These are phyloP conservation scores for Phytophthora chlamydospora DNA, from an alignment of 352 stramenopile genomes.

Conservation along the genomic window DNA sequence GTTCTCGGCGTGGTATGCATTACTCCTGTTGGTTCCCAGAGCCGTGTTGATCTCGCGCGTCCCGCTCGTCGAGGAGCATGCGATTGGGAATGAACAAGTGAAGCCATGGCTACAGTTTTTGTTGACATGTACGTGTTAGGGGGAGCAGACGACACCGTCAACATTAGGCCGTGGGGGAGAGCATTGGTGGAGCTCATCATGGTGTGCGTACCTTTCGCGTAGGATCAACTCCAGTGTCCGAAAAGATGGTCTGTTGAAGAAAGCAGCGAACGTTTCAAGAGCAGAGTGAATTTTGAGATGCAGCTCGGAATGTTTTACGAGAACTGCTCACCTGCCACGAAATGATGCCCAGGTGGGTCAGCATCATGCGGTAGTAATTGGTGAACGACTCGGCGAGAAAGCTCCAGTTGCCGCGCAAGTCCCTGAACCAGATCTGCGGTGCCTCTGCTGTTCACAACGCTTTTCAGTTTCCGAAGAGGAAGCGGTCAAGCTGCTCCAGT, in stretches of 20 bases:
- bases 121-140: too few relatives aligned
- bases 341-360: constrained; percentile 76
- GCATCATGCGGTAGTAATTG: constrained; percentile 87
- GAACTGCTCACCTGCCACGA: constrained; percentile 64
- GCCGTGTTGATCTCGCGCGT: constrained; percentile 18
- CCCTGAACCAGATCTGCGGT: constrained; percentile 71
- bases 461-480: too few relatives aligned
- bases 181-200: not conserved
- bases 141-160: too few relatives aligned
- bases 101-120: constrained; percentile 83
- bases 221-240: constrained; percentile 61
- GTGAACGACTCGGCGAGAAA: constrained; percentile 74
- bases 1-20: not conserved
- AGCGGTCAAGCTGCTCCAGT: too few relatives aligned
- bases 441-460: constrained; percentile 29
- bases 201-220: constrained; percentile 48
- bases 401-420: constrained; percentile 64
- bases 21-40: constrained; percentile 9
- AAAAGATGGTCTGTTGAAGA: constrained; percentile 57
- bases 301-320: not conserved
- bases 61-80: constrained; percentile 56
- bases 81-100: constrained; percentile 78
- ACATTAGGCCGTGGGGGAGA: too few relatives aligned
- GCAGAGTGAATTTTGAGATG: not conserved
- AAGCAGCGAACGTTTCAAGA: not conserved